Conservation (phyloP, 371 early-diverging fungal species). For the Mortierella sp. region DNA sequence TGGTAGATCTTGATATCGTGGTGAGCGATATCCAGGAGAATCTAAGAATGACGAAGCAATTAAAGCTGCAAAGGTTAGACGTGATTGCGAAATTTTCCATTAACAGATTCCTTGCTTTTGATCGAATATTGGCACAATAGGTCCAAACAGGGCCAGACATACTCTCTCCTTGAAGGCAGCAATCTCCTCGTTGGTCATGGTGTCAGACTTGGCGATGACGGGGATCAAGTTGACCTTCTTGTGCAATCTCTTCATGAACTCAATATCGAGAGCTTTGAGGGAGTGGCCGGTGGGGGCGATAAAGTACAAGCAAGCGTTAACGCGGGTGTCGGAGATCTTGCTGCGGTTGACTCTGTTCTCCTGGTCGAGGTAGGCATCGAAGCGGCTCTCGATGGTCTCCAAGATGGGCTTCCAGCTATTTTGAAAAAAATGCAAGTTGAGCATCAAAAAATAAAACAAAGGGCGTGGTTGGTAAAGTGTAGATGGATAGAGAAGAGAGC, state of each 20-base stretch:
- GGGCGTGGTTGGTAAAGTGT: neutral
- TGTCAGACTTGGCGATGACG: slow-evolving; percentile 98
- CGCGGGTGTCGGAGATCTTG: slow-evolving; percentile 91
- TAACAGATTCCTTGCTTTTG: neutral
- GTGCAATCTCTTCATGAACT: slow-evolving; percentile 96
- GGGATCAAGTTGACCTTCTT: slow-evolving; percentile 98
- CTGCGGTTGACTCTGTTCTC: slow-evolving; percentile 93
- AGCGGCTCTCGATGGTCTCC: slow-evolving; percentile 96
- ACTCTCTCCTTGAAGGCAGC: slow-evolving; percentile 89
- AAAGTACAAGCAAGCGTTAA: slow-evolving; percentile 99
- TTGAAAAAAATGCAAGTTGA: slow-evolving; percentile 7
- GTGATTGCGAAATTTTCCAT: neutral
- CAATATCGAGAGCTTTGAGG: slow-evolving; percentile 94
- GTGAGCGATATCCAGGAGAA: slow-evolving; percentile 93
- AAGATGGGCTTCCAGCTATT: slow-evolving; percentile 95
- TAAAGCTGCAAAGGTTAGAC: neutral
- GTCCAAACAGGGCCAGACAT: neutral
- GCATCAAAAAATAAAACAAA: neutral
- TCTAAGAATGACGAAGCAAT: slow-evolving; percentile 48
- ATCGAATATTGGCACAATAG: neutral
- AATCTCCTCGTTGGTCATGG: slow-evolving; percentile 96
- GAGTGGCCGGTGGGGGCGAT: slow-evolving; percentile 97
- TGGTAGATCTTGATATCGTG: slow-evolving; percentile 96
- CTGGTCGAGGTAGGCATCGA: slow-evolving; percentile 95
- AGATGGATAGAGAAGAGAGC: neutral